Evolutionary conservation across 2,329 filamentous ascomycete genomes (phyloP), one percentile per base, ranked within the genome.

Genomic region (Diplocarpon rosae): DNA sequence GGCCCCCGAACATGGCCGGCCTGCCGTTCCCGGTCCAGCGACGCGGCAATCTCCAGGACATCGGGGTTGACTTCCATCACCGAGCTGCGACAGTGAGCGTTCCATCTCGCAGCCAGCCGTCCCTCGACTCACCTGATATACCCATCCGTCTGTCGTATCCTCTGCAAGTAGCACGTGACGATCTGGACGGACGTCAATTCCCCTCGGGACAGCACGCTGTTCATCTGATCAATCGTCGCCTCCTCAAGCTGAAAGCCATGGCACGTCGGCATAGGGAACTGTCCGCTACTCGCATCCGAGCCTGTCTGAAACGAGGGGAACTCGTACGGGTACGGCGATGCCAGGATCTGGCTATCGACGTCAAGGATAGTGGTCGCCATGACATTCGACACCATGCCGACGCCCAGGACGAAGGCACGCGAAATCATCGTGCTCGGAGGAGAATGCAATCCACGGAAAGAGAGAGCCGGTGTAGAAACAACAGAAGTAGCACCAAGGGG

Each of bases 11-110:
- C 60, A 32, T 65, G 66, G 17, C 78, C 78, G 1, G 63, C 55
- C 11, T 59, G 57, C 14, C 83, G 71, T 62, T 87, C 81, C 0
- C 57, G 59, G 54, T 88, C 83, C 27, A 78, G 66, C 12, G 66
- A 57, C 5, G 64, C 63, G 3, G 83, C 83, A 45, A 86, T 84
- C 16, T 62, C 52, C 29, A 81, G 64, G 9, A 70, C 71, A 58
- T 87, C 82, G 0, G 83, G 81, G 58, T 87, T 87, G 31, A 78
- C 54, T 55, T 87, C 74, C 37, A 85, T 65, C 20, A 85, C 59
- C 2, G 76, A 69, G 52, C 73, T 75, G n/a, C n/a, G n/a, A n/a
- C n/a, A n/a, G n/a, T n/a, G n/a, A n/a, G n/a, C n/a, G n/a, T n/a
- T n/a, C n/a, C n/a, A n/a, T n/a, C n/a, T n/a, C n/a, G n/a, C n/a